Evolutionary conservation across 345 rosid genomes (phyloP), one percentile per base, ranked within the genome.

Genomic region (Moringa oleifera): DNA sequence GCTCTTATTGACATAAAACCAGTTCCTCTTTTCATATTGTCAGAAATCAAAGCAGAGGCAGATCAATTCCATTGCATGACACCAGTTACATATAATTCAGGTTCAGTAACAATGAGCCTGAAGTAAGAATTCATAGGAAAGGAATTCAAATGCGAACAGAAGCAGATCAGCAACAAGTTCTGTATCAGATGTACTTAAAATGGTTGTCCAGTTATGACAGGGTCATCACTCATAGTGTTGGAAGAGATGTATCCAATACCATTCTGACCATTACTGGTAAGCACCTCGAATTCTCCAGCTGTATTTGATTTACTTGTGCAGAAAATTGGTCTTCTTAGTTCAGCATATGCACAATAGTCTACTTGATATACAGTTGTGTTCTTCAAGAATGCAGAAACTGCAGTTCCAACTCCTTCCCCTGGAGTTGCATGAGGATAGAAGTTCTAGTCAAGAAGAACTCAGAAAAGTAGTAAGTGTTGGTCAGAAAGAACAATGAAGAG

Each of bases 351-450:
- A 78, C 97, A 94, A 22, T 86, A 88, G 13, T 84, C 88, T 36
- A 86, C 99, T 55, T 78, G 85, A 20, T 67, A 64, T 1, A 90
- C 97, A 0, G 65, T 77, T 1, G 57, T 49, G 18, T 78, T 85
- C 69, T 76, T 73, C 75, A 72, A 59, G 56, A 82, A 85, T 6
- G 83, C 80, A 7, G 89, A 85, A 53, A 90, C 77, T 0, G 89
- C 76, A 37, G 84, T 81, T 20, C 89, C 91, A n/a, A 90, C 96
- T 67, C 88, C 97, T 80, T 90, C 97, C 68, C 96, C 97, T 90
- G 81, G 60, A 70, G 25, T 49, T 55, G 19, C 19, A 51, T 6
- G 54, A 41, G 6, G 47, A 16, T 41, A 5, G n/a, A n/a, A 41
- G 9, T 5, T 4, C 47, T 41, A 1, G 12, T n/a, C n/a, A n/a